Conservation (phyloP, 768 basidiomycete genomes). For the Rhodotorula taiwanensis region DNA sequence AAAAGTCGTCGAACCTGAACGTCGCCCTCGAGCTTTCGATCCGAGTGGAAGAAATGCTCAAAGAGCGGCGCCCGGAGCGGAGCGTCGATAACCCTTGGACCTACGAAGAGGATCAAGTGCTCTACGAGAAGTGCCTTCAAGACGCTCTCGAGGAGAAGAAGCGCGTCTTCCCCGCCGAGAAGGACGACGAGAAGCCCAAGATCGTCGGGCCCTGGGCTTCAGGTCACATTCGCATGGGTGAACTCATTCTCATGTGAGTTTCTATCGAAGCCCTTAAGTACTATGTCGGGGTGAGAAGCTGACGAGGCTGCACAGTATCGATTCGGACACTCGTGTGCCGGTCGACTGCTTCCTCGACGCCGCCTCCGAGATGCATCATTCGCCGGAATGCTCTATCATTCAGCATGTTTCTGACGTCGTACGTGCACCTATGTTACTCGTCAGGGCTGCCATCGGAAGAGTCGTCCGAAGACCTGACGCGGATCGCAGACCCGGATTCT, state of each 20-base stretch:
- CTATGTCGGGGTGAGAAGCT: too few relatives aligned
- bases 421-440: conserved; percentile 71
- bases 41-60: conserved; percentile 53
- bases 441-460: too few relatives aligned
- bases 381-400: conserved; percentile 77
- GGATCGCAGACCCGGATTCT: too few relatives aligned
- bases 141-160: conserved; percentile 64
- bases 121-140: conserved; percentile 55
- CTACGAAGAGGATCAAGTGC: conserved; percentile 60
- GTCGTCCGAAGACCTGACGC: too few relatives aligned
- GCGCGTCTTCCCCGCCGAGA: conserved; percentile 50
- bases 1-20: conserved; percentile 75
- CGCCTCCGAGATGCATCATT: conserved; percentile 71
- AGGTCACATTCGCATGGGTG: conserved; percentile 63
- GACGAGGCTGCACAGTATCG: conserved; percentile 48
- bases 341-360: conserved; percentile 88
- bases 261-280: too few relatives aligned
- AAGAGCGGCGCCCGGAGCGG: conserved; percentile 46
- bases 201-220: conserved; percentile 62
- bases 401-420: conserved; percentile 84
- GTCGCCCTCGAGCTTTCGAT: conserved; percentile 60
- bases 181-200: conserved; percentile 64
- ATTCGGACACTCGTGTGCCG: conserved; percentile 72
- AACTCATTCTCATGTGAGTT: conserved; percentile 60
- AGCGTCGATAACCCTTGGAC: conserved; percentile 52